A percentile compares a stretch with the other conserved stretches of the same genome.
These are phyloP conservation scores for Talaromyces sp. DNA, from an alignment of 2,329 filamentous ascomycete genomes.

Conservation along the genomic window DNA sequence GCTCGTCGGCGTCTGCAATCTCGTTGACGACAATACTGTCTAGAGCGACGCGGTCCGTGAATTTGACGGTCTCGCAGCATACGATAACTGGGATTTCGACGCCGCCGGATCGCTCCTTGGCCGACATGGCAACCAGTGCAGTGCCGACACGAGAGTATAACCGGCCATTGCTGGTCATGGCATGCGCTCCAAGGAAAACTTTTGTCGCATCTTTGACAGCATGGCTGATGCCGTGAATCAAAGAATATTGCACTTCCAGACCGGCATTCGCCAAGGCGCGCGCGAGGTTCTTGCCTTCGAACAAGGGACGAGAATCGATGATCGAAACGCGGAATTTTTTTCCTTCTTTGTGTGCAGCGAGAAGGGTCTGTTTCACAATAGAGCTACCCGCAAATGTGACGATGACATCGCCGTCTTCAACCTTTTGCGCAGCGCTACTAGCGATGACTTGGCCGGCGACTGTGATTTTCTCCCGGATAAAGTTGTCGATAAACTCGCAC, in stretches of 20 bases:
- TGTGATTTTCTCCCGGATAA: constrained; percentile 84
- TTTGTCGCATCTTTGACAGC: constrained; percentile 67
- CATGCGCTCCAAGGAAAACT: constrained; percentile 81
- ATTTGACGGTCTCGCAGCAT: constrained; percentile 92
- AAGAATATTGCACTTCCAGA: constrained; percentile 73
- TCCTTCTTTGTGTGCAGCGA: constrained; percentile 64
- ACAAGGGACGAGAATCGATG: constrained; percentile 69
- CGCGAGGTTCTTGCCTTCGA: constrained; percentile 67
- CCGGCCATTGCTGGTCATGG: constrained; percentile 91
- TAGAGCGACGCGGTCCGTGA: constrained; percentile 80
- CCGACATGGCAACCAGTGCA: constrained; percentile 78
- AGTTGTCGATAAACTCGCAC: constrained; percentile 75
- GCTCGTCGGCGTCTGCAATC: constrained; percentile 69
- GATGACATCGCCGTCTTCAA: constrained; percentile 73
- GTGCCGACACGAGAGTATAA: constrained; percentile 86
- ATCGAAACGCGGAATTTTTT: constrained; percentile 78
- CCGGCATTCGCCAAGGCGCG: constrained; percentile 64
- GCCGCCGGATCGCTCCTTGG: constrained; percentile 53
- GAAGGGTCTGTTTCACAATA: constrained; percentile 76
- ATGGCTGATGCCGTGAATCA: constrained; percentile 71
- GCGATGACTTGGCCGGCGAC: constrained; percentile 84
- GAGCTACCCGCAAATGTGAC: constrained; percentile 83
- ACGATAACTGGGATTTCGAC: constrained; percentile 76
- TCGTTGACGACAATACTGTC: constrained; percentile 95
- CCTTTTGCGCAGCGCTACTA: constrained; percentile 66